These are phyloP conservation scores for Pyricularia grisea DNA, from an alignment of 2,329 filamentous ascomycete genomes.

Conservation along the genomic window DNA sequence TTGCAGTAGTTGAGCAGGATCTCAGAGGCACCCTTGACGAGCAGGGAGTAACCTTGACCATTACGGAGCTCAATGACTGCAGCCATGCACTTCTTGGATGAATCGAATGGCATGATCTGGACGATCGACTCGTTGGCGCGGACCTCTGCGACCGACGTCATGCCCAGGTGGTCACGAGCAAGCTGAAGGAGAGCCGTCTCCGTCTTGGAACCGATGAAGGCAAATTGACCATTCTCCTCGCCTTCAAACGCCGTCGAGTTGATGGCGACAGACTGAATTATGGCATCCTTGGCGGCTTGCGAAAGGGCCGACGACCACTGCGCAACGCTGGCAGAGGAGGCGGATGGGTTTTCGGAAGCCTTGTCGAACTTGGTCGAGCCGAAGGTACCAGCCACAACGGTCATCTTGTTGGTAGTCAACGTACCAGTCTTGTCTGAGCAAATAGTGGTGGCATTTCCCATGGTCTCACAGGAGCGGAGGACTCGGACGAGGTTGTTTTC, in stretches of 20 bases:
- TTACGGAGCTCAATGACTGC: conserved; percentile 36
- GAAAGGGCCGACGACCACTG: conserved; percentile 21
- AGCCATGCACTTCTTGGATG: conserved; percentile 46
- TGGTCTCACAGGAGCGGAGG: conserved; percentile 58
- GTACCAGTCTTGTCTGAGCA: conserved; percentile 63
- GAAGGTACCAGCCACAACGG: conserved; percentile 51
- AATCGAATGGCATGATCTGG: conserved; percentile 44
- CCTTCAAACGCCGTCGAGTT: conserved; percentile 50
- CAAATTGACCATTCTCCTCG: conserved; percentile 30
- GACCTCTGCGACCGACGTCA: conserved; percentile 33
- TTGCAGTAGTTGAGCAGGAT: conserved; percentile 38
- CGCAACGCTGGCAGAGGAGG: conserved; percentile 9
- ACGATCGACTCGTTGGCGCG: conserved; percentile 33
- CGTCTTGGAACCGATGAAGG: conserved; percentile 47
- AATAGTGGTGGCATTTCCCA: conserved; percentile 52
- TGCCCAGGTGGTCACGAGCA: conserved; percentile 38
- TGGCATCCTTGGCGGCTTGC: conserved; percentile 19
- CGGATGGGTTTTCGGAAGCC: not conserved
- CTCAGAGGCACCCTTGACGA: conserved; percentile 50
- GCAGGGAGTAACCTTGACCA: conserved; percentile 33
- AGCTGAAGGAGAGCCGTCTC: conserved; percentile 44
- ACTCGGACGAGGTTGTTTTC: conserved; percentile 62
- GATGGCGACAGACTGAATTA: conserved; percentile 38
- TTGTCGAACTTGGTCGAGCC: conserved; percentile 19
- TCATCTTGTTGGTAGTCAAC: conserved; percentile 61